A percentile compares a stretch with the other conserved stretches of the same genome.
Evolutionary conservation across 2,329 filamentous ascomycete species (phyloP).

Genomic region (Mycocentrospora acerina): DNA sequence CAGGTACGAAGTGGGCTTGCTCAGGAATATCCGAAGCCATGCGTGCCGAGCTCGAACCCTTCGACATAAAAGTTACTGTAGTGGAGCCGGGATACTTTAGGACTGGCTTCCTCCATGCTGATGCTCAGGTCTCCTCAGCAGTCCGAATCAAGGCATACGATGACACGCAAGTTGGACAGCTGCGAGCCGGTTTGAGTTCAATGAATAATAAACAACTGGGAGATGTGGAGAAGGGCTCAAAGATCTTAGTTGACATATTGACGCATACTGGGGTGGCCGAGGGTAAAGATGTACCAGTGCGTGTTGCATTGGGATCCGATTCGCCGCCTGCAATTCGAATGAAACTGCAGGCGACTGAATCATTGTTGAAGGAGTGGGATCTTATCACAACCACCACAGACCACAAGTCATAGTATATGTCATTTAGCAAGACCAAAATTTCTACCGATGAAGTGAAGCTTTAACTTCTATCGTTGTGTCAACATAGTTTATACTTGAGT

Average conservation of each 20-base stretch:
- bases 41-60: slow-evolving; percentile 46
- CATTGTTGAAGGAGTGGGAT: slow-evolving; percentile 40
- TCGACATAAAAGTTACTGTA: slow-evolving; percentile 48
- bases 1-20: slow-evolving; percentile 50
- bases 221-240: slow-evolving; percentile 56
- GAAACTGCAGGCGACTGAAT: slow-evolving; percentile 20
- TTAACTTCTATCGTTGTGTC: too few species aligned
- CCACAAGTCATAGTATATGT: slow-evolving; percentile 11
- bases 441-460: too few species aligned
- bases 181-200: slow-evolving; percentile 34
- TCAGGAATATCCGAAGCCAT: slow-evolving; percentile 49
- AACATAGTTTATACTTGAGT: too few species aligned
- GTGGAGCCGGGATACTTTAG: slow-evolving; percentile 56
- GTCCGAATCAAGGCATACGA: slow-evolving; percentile 33
- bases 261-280: slow-evolving; percentile 52
- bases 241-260: slow-evolving; percentile 58
- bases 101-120: slow-evolving; percentile 48
- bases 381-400: slow-evolving; percentile 23
- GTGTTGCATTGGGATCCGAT: slow-evolving; percentile 54
- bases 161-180: slow-evolving; percentile 36
- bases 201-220: slow-evolving; percentile 56
- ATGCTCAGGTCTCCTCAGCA: slow-evolving; percentile 16
- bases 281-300: slow-evolving; percentile 54
- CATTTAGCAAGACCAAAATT: too few species aligned
- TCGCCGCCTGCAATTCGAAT: slow-evolving; percentile 9